These are phyloP conservation scores for Schizosaccharomyces pombe DNA, from an alignment of 805 yeast species.

Conservation along the genomic window ASM294v3 CU329670.1:1328001-1328500, in stretches of 20 bases:
- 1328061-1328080: not conserved
- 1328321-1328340: not conserved
- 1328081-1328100: not conserved
- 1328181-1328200: not conserved
- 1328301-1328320: not conserved
- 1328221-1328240: conserved; percentile 2
- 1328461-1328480: not conserved
- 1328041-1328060: not conserved
- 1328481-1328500: not conserved
- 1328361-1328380: not conserved
- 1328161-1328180: not conserved
- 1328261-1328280: not conserved
- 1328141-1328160: conserved; percentile 1
- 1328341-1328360: not conserved
- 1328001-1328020: not conserved
- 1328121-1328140: not conserved
- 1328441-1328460: not conserved
- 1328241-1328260: not conserved
- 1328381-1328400: not conserved
- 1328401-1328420: not conserved
- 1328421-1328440: not conserved
- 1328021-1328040: not conserved
- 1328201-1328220: not conserved
- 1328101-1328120: not conserved
- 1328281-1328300: not conserved